Conservation (phyloP, 805 yeast genomes). For the Starmera quercuum region DNA sequence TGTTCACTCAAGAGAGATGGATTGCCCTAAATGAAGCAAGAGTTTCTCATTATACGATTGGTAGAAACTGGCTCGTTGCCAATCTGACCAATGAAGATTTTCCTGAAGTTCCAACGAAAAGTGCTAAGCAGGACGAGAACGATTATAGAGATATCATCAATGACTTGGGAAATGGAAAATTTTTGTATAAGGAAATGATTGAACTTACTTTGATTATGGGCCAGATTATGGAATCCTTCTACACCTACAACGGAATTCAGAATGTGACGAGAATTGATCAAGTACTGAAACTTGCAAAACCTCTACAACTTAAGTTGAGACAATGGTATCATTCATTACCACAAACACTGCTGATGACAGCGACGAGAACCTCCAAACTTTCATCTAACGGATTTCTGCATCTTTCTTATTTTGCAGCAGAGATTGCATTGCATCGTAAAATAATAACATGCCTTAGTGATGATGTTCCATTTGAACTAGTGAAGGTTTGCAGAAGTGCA, state of each 20-base stretch:
- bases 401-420: conserved; percentile 83
- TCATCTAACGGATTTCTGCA: conserved; percentile 76
- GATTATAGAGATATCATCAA: conserved; percentile 19
- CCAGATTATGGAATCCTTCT: conserved; percentile 65
- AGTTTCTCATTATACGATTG: conserved; percentile 72
- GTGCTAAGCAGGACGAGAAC: conserved; percentile 12
- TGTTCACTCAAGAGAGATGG: conserved; percentile 91
- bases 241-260: conserved; percentile 58
- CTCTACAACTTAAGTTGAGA: conserved; percentile 61
- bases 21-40: conserved; percentile 71
- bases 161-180: conserved; percentile 65
- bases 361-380: conserved; percentile 51
- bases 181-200: conserved; percentile 60
- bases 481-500: conserved; percentile 71
- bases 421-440: conserved; percentile 75
- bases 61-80: conserved; percentile 73
- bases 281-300: conserved; percentile 72
- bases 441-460: conserved; percentile 47
- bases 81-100: conserved; percentile 65
- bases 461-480: conserved; percentile 43
- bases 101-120: conserved; percentile 49
- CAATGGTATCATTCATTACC: conserved; percentile 77
- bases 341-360: conserved; percentile 51
- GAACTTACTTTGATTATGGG: conserved; percentile 60
- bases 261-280: conserved; percentile 53